A percentile compares a stretch with the other conserved stretches of the same genome.
phyloP scores from a whole-genome alignment of 2,329 filamentous ascomycete genomes.

The Ophiosphaerella narmari region DNA sequence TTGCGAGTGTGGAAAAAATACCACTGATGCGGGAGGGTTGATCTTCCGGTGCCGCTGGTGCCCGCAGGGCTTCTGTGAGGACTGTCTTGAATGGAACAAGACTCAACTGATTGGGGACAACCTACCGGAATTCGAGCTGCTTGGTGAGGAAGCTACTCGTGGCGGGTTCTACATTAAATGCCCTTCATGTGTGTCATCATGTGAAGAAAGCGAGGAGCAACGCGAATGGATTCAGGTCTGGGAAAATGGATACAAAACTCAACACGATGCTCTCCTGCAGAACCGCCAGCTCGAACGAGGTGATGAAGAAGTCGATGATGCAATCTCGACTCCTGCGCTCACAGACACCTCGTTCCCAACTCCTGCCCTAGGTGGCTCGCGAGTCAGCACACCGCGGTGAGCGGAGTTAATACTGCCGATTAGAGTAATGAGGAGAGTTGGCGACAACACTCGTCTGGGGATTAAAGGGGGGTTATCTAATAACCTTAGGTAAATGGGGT shows the following conservation, averaged over 20 bases:
- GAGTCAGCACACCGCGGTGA: slow-evolving; percentile 26
- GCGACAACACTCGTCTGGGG: no score
- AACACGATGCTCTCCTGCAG: slow-evolving; percentile 27
- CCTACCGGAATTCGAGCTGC: slow-evolving; percentile 58
- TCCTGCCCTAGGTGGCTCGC: slow-evolving; percentile 24
- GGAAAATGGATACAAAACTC: slow-evolving; percentile 27
- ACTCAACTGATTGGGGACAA: slow-evolving; percentile 57
- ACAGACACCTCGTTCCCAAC: slow-evolving; percentile 34
- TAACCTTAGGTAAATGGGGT: no score
- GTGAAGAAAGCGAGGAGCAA: slow-evolving; percentile 21
- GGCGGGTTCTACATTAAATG: slow-evolving; percentile 61
- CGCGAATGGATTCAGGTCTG: slow-evolving; percentile 28
- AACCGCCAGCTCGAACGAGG: slow-evolving; percentile 19
- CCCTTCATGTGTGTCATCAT: slow-evolving; percentile 43
- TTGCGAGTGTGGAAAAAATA: slow-evolving; percentile 57
- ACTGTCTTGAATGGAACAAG: slow-evolving; percentile 60
- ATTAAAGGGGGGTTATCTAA: no score
- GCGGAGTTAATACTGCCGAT: no score
- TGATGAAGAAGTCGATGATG: slow-evolving; percentile 8
- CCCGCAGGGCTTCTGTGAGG: slow-evolving; percentile 61
- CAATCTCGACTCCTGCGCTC: slow-evolving; percentile 27
- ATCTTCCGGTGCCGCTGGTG: slow-evolving; percentile 62
- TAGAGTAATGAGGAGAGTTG: no score
- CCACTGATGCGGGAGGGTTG: slow-evolving; percentile 54
- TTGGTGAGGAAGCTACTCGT: slow-evolving; percentile 49